These are phyloP conservation scores for Penicillium cosmopolitanum DNA, from an alignment of 495 filamentous ascomycete species.

Conservation along the genomic window DNA sequence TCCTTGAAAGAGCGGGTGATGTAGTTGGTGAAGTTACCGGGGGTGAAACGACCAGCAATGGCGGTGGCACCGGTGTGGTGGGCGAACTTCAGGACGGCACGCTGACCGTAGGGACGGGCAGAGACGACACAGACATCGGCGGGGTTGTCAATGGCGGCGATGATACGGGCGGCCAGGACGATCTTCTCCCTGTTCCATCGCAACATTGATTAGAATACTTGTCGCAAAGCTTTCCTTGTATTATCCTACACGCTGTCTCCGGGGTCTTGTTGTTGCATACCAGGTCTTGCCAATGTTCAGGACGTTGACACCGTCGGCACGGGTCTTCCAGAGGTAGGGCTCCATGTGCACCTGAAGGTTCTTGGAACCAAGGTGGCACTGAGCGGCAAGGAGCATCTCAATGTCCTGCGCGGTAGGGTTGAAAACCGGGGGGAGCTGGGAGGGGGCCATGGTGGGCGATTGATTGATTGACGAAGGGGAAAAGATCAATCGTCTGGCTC, in stretches of 20 bases:
- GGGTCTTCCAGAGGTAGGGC: slow-evolving; percentile 99
- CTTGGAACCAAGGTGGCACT: slow-evolving; percentile 97
- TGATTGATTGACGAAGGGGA: slow-evolving; percentile 55
- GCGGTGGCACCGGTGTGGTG: slow-evolving; percentile 95
- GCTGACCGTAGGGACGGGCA: slow-evolving; percentile 98
- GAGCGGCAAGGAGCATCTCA: slow-evolving; percentile 97
- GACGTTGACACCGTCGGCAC: slow-evolving; percentile 95
- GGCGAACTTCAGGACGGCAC: slow-evolving; percentile 98
- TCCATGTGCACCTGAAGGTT: slow-evolving; percentile 99
- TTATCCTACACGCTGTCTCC: no score
- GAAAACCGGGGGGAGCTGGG: slow-evolving; percentile 89
- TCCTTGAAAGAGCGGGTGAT: slow-evolving; percentile 99
- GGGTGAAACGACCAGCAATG: slow-evolving; percentile 99
- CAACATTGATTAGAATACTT: slow-evolving; percentile 30
- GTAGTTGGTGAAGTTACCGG: slow-evolving; percentile 99
- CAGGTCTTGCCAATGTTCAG: slow-evolving; percentile 99
- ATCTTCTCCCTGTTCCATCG: slow-evolving; percentile 87
- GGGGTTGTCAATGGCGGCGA: slow-evolving; percentile 98
- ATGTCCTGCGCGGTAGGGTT: slow-evolving; percentile 87
- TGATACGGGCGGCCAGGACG: slow-evolving; percentile 95
- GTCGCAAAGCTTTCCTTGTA: neutral
- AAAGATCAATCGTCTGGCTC: slow-evolving; percentile 57
- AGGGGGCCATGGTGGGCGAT: slow-evolving; percentile 86
- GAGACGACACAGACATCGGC: slow-evolving; percentile 99
- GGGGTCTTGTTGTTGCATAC: slow-evolving; percentile 54